Evolutionary conservation across 2,329 filamentous ascomycete species (phyloP).

Genomic region (Bertia moriformis): DNA sequence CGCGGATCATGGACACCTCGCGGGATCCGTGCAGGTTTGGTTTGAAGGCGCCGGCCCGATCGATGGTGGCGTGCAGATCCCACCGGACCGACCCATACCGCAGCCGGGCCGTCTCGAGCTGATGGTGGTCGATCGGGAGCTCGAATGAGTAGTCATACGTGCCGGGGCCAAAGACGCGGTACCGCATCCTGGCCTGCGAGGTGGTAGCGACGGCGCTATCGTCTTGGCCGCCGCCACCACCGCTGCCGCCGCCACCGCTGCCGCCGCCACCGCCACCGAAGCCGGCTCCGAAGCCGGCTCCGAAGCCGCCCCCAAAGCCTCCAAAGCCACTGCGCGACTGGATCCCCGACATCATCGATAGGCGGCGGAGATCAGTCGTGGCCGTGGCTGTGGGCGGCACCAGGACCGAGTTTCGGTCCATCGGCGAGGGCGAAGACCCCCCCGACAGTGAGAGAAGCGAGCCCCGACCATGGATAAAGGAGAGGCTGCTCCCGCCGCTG

Average conservation of each 20-base stretch:
- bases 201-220: slow-evolving; percentile 52
- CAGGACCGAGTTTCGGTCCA: background rate
- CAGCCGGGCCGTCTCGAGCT: slow-evolving; percentile 77
- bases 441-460: background rate
- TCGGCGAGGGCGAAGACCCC: no score
- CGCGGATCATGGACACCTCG: slow-evolving; percentile 70
- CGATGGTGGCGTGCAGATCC: slow-evolving; percentile 71
- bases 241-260: no score
- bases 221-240: no score
- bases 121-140: slow-evolving; percentile 72
- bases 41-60: slow-evolving; percentile 78
- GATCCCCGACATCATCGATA: background rate
- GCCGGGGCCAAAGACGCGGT: slow-evolving; percentile 71
- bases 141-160: slow-evolving; percentile 62
- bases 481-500: background rate
- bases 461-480: background rate
- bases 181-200: slow-evolving; percentile 48
- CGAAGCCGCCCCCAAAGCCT: slow-evolving; percentile 41
- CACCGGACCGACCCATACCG: slow-evolving; percentile 79
- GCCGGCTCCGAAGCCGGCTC: no score
- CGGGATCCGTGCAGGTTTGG: slow-evolving; percentile 71
- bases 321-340: slow-evolving; percentile 3
- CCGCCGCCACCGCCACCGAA: no score
- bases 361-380: background rate
- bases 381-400: background rate